Conservation (phyloP, 2,329 filamentous ascomycete genomes). For the Teratosphaeria destructans region DNA sequence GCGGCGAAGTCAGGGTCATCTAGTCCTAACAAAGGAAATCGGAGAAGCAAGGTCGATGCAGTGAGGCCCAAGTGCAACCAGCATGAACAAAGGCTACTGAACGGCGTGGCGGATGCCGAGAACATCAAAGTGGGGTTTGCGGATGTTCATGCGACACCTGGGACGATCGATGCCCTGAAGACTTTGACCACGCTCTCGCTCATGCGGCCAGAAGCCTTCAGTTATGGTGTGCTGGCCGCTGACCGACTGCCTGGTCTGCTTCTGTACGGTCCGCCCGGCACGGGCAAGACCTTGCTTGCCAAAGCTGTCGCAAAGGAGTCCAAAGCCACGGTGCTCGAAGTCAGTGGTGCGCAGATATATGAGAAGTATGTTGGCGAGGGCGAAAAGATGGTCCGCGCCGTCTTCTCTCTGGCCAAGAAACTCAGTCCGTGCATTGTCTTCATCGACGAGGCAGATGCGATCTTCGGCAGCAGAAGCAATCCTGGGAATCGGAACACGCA, state of each 20-base stretch:
- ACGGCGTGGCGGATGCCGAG: constrained; percentile 69
- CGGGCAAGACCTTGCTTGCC: constrained; percentile 71
- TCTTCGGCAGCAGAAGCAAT: constrained; percentile 68
- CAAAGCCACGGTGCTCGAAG: constrained; percentile 64
- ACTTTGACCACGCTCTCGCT: constrained; percentile 82
- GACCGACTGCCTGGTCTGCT: constrained; percentile 86
- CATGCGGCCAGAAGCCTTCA: constrained; percentile 84
- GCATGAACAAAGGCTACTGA: constrained; percentile 73
- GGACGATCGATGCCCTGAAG: constrained; percentile 79
- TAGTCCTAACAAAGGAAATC: constrained; percentile 2
- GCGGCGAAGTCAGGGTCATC: constrained; percentile 1
- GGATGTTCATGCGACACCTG: constrained; percentile 71
- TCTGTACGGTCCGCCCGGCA: constrained; percentile 92
- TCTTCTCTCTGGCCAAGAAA: constrained; percentile 86
- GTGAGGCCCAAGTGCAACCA: constrained; percentile 53
- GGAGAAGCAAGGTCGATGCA: constrained; percentile 29
- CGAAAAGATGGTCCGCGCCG: constrained; percentile 88
- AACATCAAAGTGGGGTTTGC: constrained; percentile 79
- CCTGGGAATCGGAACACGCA: constrained; percentile 58
- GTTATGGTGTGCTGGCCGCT: constrained; percentile 81
- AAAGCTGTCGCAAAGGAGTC: constrained; percentile 56
- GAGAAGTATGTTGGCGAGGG: constrained; percentile 95
- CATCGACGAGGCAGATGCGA: constrained; percentile 90
- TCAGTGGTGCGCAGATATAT: constrained; percentile 83
- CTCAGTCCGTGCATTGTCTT: constrained; percentile 88